Evolutionary conservation across 345 rosid genomes (phyloP).

Genomic region (Cardamine occulta): DNA sequence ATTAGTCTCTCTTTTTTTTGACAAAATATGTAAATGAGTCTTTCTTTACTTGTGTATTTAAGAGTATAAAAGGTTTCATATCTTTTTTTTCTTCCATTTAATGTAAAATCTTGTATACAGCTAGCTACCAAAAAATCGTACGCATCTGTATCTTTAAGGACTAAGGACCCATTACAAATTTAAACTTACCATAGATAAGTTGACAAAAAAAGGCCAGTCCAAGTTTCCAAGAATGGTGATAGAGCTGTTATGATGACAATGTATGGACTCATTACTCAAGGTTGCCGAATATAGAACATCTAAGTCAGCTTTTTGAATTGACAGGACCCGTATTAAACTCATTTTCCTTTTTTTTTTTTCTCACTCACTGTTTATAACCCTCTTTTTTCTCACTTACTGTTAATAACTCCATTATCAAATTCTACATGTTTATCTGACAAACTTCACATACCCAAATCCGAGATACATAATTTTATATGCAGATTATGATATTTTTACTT

Average conservation of each 20-base stretch:
- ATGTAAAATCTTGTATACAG: not conserved
- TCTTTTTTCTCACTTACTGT: not conserved
- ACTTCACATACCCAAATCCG: not conserved
- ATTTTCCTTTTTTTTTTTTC: not conserved
- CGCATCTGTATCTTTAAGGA: not conserved
- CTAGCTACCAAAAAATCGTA: not conserved
- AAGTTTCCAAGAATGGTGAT: slow-evolving; percentile 14
- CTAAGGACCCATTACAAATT: slow-evolving; percentile 10
- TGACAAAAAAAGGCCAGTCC: not conserved
- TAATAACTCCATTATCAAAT: not conserved
- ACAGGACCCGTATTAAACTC: not conserved
- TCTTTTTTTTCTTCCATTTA: not conserved
- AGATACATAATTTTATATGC: not conserved
- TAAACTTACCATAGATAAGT: slow-evolving; percentile 7
- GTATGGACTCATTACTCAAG: slow-evolving; percentile 1
- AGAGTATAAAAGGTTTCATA: not conserved
- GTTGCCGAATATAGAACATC: slow-evolving; percentile 8
- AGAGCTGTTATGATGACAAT: slow-evolving; percentile 27
- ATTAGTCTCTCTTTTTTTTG: not conserved
- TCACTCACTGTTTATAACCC: not conserved
- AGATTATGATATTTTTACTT: not conserved
- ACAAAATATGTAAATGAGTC: not conserved
- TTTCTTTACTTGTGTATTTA: not conserved
- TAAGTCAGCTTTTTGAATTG: not conserved
- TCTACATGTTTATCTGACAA: not conserved